Conservation (phyloP, 2,329 filamentous ascomycete species). For the Fusarium incarnatum region DNA sequence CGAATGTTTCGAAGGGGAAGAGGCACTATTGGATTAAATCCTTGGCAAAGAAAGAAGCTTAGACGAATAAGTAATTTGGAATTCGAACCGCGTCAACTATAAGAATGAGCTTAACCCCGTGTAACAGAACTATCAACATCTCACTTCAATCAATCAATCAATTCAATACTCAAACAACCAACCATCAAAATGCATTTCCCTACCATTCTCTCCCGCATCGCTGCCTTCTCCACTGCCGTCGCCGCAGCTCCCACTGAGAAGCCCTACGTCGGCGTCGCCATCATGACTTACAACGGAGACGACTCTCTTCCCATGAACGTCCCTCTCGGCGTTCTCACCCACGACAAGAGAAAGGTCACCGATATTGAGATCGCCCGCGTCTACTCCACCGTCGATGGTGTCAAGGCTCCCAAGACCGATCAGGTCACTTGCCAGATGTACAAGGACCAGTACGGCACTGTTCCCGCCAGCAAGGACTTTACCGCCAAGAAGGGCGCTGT, state of each 20-base stretch:
- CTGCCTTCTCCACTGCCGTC: not conserved
- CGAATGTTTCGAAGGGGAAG: not conserved
- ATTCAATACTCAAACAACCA: not conserved
- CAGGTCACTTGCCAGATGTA: conserved; percentile 34
- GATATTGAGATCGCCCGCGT: conserved; percentile 10
- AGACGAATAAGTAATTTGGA: not conserved
- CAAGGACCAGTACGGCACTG: conserved; percentile 25
- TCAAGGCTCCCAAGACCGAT: conserved; percentile 4
- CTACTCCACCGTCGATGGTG: not conserved
- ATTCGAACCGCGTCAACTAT: not conserved
- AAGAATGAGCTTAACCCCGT: not conserved
- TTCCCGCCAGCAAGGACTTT: conserved; percentile 19
- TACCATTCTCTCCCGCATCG: not conserved
- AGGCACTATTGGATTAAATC: not conserved
- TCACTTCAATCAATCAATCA: not conserved
- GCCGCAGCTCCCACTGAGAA: conserved; percentile 1
- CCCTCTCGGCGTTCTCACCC: conserved; percentile 23
- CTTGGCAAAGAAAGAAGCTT: not conserved
- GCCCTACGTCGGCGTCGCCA: not conserved
- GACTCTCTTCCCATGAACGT: conserved; percentile 10
- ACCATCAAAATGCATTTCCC: not conserved
- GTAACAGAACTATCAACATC: not conserved
- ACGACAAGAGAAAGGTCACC: conserved; percentile 15
- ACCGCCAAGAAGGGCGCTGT: conserved; percentile 1
- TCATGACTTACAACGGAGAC: conserved; percentile 23